Percentiles rank a stretch among this genome's conserved stretches.
Conservation (phyloP, 108 stramenopile species). For the Fragilaria radians region DNA sequence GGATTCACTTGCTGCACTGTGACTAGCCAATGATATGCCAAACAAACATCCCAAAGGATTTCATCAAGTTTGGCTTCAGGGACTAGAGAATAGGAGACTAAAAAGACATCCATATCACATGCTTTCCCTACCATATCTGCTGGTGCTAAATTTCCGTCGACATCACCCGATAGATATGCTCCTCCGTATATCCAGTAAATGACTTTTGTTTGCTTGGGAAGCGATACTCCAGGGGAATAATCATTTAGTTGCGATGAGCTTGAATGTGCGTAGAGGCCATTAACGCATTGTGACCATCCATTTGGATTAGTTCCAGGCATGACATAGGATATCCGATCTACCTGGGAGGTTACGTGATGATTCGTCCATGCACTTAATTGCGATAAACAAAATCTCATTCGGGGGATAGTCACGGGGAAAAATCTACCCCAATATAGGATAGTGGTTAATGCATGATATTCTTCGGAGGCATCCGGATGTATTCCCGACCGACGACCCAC, state of each 20-base stretch:
- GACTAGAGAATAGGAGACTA: slow-evolving; percentile 51
- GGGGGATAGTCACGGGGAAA: slow-evolving; percentile 46
- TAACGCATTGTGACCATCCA: too few species aligned
- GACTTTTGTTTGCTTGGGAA: slow-evolving; percentile 24
- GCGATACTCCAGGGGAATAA: neutral
- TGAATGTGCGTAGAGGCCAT: too few species aligned
- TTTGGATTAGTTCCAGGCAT: too few species aligned
- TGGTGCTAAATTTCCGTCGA: slow-evolving; percentile 46
- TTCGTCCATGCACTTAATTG: slow-evolving; percentile 26
- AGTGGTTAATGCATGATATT: slow-evolving; percentile 75
- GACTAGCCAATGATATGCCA: slow-evolving; percentile 48
- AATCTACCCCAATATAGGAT: slow-evolving; percentile 61
- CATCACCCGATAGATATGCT: slow-evolving; percentile 67
- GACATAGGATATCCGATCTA: too few species aligned
- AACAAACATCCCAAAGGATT: slow-evolving; percentile 54
- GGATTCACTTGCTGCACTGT: slow-evolving; percentile 32
- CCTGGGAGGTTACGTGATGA: neutral
- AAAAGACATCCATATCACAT: slow-evolving; percentile 58
- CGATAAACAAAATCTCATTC: slow-evolving; percentile 64
- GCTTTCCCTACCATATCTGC: slow-evolving; percentile 22
- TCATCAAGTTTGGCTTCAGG: slow-evolving; percentile 62
- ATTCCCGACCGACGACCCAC: slow-evolving; percentile 47
- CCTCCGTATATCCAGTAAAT: slow-evolving; percentile 80
- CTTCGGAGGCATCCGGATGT: slow-evolving; percentile 43
- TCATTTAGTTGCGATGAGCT: too few species aligned